A percentile compares a stretch with the other conserved stretches of the same genome.
phyloP scores from a whole-genome alignment of 192 early-diverging fungal genomes.

The Linnemannia zychae region DNA sequence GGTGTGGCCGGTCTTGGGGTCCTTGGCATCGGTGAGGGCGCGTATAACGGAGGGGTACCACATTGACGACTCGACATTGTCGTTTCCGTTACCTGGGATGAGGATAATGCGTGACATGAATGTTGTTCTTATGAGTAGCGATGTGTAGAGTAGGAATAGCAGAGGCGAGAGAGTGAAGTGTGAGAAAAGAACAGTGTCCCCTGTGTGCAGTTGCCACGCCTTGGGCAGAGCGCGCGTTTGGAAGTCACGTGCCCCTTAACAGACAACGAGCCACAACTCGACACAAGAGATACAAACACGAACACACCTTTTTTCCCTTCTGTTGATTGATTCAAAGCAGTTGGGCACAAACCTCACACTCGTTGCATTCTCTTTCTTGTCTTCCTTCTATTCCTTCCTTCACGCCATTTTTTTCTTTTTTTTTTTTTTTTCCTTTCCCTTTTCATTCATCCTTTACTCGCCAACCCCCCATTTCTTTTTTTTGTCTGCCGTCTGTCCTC shows the following conservation, averaged over 20 bases:
- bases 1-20: constrained; percentile 13
- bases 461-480: background rate
- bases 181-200: too few species aligned
- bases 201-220: background rate
- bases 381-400: background rate
- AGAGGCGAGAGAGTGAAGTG: background rate
- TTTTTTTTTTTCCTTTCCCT: background rate
- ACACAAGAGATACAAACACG: constrained; percentile 5
- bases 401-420: background rate
- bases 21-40: constrained; percentile 32
- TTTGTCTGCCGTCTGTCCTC: background rate
- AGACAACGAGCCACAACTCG: background rate
- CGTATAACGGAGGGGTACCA: constrained; percentile 56
- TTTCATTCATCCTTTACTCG: background rate
- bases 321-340: background rate
- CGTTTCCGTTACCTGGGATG: constrained; percentile 58
- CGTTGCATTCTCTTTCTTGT: background rate
- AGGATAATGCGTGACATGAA: constrained; percentile 50
- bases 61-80: constrained; percentile 48
- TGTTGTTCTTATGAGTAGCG: background rate
- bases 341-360: background rate
- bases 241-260: background rate
- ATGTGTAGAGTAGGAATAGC: background rate
- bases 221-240: background rate
- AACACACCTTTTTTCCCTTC: background rate